Evolutionary conservation across 768 basidiomycete species (phyloP), one percentile per base, ranked within the genome.

Genomic region (Mycena albidolilacea): DNA sequence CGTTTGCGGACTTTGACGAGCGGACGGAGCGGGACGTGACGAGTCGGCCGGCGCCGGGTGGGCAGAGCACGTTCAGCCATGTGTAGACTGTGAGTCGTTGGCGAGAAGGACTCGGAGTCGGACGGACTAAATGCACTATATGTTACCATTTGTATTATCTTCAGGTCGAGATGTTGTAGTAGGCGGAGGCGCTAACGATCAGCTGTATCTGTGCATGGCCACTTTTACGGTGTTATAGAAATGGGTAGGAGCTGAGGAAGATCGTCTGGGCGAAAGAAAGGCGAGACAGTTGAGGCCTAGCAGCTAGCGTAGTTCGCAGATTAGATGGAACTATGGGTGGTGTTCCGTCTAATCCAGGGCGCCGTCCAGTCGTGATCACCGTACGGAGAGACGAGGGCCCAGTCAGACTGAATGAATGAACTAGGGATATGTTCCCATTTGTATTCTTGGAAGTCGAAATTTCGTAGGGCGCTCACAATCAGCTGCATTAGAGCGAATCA

Each of bases 1-100:
- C 90, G n/a, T 92, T 91, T 68, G 80, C 86, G 59, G 88, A 90
- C 76, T 88, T 85, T 54, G 87, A 87, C 14, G 83, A 84, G 38
- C 71, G 74, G 17, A 76, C 75, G 68, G 89, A 88, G 70, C 82
- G 85, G 65, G 88, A 89, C 67, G 85, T 81, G 48, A 83, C 86
- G 4, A 85, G 85, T 78, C 80, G 61, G 63, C 82, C 84, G 54
- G 79, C 70, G 21, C 81, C 81, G 68, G 81, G 85, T 12, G 85
- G 82, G 11, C 81, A 80, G 44, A 78, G 81, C 39, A 74, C 79
- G 23, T 80, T 82, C 52, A 30, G 11, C 14, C 52, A 54, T 54
- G 52, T 54, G 10, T 54, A 23, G 23, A 7, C 6, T 7, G 7
- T 8, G 52, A 10, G 52, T 17, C 19, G 41, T 43, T 43, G 41